Evolutionary conservation across 305 asterid genomes (phyloP), one percentile per base, ranked within the genome.

Genomic region (Caryopteris hybrid): DNA sequence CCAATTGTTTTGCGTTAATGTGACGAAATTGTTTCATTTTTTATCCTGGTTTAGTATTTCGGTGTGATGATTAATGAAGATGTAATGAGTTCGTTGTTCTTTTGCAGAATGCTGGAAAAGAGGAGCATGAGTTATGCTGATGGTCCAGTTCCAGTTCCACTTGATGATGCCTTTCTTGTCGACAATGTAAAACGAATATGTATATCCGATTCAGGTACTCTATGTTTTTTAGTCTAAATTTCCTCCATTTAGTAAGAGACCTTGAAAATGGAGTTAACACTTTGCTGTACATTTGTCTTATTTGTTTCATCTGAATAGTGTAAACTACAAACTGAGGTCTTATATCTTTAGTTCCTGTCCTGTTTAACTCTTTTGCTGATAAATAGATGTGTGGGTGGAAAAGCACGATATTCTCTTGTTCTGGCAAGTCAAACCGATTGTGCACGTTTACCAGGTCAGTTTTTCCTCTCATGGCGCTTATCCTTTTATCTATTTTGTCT

Each of bases 381-480:
- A 64, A 61, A 58, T 70, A 93, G 97, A 84, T 80, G 94, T 76
- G 61, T 93, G 94, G 95, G 78, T 77, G 75, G 96, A 86, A 76
- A 84, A 83, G 62, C 90, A 81, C 68, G 87, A 84, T 52, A 74
- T 91, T 71, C 96, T 93, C 63, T 79, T 93, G 64, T 91, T 93
- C 78, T 94, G 99, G 99, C 97, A 93, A 91, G 97, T 91, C 81
- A 87, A 86, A 74, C 99, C 96, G 1, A 76, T 80, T 31, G 96
- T 94, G 76, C 89, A 94, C 61, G 90, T 94, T 47, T 94, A 78
- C 79, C 99, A 94, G 99, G 99, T 93, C 74, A 75, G 74, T 62
- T 56, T 42, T 27, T 34, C 66, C 41, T 23, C 31, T 71, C 38
- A 17, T 14, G 39, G 52, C 27, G 3, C 59, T 51, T 41, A 18